Evolutionary conservation across 371 early-diverging fungal species (phyloP), one percentile per base, ranked within the genome.

Genomic region (Mucor irregularis): DNA sequence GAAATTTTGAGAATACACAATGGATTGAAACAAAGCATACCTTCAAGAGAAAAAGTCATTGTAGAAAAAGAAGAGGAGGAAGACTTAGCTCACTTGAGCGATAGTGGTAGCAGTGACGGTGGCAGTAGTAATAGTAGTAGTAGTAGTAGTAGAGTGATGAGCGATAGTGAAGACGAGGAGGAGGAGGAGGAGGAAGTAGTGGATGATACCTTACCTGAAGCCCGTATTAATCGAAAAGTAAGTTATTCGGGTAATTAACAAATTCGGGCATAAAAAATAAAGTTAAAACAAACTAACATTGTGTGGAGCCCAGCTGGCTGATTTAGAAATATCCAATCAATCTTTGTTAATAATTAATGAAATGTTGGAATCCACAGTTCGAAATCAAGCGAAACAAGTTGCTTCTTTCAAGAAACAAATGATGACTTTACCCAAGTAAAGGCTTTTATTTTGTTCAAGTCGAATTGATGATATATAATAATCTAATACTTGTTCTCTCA

Each of bases 271-370:
- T 45, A n/a, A n/a, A n/a, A n/a, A n/a, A n/a, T n/a, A n/a, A n/a
- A n/a, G n/a, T n/a, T n/a, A n/a, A n/a, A 49, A 31, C 13, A 30
- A 38, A 37, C 22, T n/a, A 13, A 37, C 1, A 9, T 24, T 5
- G 14, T 31, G n/a, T 38, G 29, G 24, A 5, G 8, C 1, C 29
- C 53, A 78, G 79, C 71, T 78, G 49, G 73, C 70, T 26, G 77
- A 76, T 65, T 62, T 80, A 55, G 73, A 76, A 50, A 80, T 80
- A 34, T 74, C 75, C 10, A 76, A 76, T 43, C 58, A 69, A 42
- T 76, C 77, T 9, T 49, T 80, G 13, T 47, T 74, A 14, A 69
- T 66, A 26, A 64, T 76, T 21, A 80, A 80, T 64, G 60, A 68
- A 29, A 69, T 74, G 64, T 49, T 80, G 16, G 80, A 80, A 53